Evolutionary conservation across 2,329 filamentous ascomycete genomes (phyloP).

Genomic region (Colletotrichum phormii): DNA sequence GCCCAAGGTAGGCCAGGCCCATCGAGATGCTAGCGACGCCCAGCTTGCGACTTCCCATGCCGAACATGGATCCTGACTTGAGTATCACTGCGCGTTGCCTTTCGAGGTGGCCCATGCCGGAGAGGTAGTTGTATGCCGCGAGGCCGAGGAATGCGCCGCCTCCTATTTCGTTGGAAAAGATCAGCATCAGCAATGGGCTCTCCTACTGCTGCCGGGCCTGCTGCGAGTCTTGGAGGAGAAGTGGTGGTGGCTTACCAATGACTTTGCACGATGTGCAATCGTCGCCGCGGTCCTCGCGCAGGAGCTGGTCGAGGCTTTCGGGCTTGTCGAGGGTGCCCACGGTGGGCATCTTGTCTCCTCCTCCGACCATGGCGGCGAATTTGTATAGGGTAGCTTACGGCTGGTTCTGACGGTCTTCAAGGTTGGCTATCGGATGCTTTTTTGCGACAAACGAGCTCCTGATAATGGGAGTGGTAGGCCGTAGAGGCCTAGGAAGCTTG

Average conservation of each 20-base stretch:
- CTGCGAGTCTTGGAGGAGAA: background rate
- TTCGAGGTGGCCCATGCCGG: slow-evolving; percentile 78
- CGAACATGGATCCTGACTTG: slow-evolving; percentile 76
- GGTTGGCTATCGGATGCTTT: background rate
- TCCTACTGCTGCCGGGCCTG: background rate
- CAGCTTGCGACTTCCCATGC: slow-evolving; percentile 75
- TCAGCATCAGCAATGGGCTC: background rate
- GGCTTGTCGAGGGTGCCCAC: slow-evolving; percentile 68
- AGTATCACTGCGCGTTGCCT: slow-evolving; percentile 74
- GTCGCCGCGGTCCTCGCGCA: slow-evolving; percentile 67
- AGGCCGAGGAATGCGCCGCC: slow-evolving; percentile 81
- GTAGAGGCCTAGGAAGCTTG: slow-evolving; percentile 12
- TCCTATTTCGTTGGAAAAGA: slow-evolving; percentile 57
- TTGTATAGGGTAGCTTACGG: background rate
- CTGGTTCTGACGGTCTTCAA: background rate
- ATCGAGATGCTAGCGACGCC: slow-evolving; percentile 77
- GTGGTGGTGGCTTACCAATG: slow-evolving; percentile 66
- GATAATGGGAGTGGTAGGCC: background rate
- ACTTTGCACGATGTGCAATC: slow-evolving; percentile 80
- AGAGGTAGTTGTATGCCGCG: slow-evolving; percentile 81
- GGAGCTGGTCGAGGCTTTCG: slow-evolving; percentile 69
- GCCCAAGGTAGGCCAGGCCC: slow-evolving; percentile 74
- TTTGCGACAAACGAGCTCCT: background rate
- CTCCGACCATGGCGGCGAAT: slow-evolving; percentile 49
- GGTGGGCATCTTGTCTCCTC: slow-evolving; percentile 60